Evolutionary conservation across 768 basidiomycete species (phyloP).

Genomic region (Trametes gibbosa): DNA sequence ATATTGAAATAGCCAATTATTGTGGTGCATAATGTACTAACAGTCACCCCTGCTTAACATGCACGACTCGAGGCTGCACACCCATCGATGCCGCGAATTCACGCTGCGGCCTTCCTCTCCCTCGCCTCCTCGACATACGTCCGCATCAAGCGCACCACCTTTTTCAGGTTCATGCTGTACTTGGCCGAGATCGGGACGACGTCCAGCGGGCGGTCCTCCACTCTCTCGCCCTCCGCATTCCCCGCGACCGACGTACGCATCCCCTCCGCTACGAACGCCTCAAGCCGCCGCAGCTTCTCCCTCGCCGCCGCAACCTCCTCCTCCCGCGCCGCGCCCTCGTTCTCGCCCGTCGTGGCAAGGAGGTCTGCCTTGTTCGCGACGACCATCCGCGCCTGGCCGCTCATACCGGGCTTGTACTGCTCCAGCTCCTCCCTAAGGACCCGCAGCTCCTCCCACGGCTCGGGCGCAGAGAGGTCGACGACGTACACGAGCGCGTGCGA

Average conservation of each 20-base stretch:
- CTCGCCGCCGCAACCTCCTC: slow-evolving; percentile 51
- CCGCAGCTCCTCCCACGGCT: slow-evolving; percentile 75
- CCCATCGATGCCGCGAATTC: too few species aligned
- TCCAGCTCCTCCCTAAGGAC: slow-evolving; percentile 82
- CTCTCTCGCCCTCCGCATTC: slow-evolving; percentile 11
- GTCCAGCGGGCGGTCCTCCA: slow-evolving; percentile 44
- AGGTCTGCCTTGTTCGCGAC: slow-evolving; percentile 95
- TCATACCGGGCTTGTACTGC: slow-evolving; percentile 76
- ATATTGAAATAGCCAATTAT: too few species aligned
- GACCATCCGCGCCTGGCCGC: slow-evolving; percentile 72
- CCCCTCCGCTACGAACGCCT: slow-evolving; percentile 51
- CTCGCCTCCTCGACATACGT: neutral
- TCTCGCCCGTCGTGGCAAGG: slow-evolving; percentile 49
- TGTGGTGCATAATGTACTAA: too few species aligned
- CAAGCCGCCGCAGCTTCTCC: slow-evolving; percentile 53
- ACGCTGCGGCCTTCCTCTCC: neutral
- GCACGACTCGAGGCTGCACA: too few species aligned
- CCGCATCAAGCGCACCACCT: neutral
- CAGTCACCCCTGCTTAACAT: too few species aligned
- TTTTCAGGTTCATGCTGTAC: too few species aligned
- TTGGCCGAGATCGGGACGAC: slow-evolving; percentile 57
- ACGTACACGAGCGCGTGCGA: slow-evolving; percentile 89
- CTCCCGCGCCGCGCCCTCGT: slow-evolving; percentile 42
- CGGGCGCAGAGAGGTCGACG: slow-evolving; percentile 75
- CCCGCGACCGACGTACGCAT: slow-evolving; percentile 36